Evolutionary conservation across 345 rosid genomes (phyloP).

Genomic region (Schrenkiella parvula): DNA sequence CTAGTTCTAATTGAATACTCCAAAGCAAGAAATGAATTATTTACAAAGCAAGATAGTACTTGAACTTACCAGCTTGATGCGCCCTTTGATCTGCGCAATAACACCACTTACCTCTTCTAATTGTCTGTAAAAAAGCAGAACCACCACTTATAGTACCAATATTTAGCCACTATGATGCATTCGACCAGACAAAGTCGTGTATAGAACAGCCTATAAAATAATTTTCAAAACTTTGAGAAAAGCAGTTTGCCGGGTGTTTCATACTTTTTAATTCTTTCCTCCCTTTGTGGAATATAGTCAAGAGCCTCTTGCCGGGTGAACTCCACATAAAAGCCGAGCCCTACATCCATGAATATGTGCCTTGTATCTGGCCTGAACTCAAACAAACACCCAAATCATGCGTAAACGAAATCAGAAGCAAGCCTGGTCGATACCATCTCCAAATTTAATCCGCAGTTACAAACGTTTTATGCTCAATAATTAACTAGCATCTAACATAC

Average conservation of each 20-base stretch:
- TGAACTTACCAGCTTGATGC: constrained; percentile 63
- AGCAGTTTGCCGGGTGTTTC: not conserved
- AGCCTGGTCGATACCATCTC: not conserved
- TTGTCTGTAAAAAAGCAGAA: constrained; percentile 46
- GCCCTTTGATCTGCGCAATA: constrained; percentile 72
- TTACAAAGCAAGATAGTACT: not conserved
- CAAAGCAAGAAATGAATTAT: not conserved
- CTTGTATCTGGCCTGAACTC: constrained; percentile 62
- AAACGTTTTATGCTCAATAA: not conserved
- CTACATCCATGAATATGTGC: constrained; percentile 63
- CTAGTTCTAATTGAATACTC: not conserved
- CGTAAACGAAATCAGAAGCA: constrained; percentile 9
- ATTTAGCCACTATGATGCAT: not conserved
- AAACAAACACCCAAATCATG: constrained; percentile 2
- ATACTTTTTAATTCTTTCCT: constrained; percentile 64
- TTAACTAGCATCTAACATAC: constrained; percentile 11
- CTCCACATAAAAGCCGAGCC: constrained; percentile 81
- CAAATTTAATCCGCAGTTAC: not conserved
- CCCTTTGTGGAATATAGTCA: constrained; percentile 48
- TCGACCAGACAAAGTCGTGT: not conserved
- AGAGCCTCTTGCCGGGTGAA: constrained; percentile 84
- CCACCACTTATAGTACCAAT: not conserved
- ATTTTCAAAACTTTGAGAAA: not conserved
- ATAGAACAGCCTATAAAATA: not conserved
- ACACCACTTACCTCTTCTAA: constrained; percentile 53